Conservation (phyloP, 805 yeast genomes). For the Candida ovalis region DNA sequence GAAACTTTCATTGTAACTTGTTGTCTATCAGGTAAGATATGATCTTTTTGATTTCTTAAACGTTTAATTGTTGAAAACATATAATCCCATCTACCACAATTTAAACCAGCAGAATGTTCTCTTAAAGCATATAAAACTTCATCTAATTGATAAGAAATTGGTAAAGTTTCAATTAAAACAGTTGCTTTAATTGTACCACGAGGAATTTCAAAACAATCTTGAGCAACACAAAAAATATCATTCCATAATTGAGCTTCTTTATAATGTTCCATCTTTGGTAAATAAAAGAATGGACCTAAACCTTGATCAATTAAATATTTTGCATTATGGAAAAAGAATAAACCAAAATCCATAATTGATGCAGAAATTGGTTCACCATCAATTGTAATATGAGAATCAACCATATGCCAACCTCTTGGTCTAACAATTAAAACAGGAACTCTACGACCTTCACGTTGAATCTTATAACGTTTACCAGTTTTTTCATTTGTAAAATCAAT, state of each 20-base stretch:
- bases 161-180: slow-evolving; percentile 77
- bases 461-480: slow-evolving; percentile 38
- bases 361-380: slow-evolving; percentile 78
- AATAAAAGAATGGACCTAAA: slow-evolving; percentile 75
- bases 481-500: slow-evolving; percentile 43
- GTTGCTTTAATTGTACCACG: slow-evolving; percentile 82
- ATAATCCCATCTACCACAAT: slow-evolving; percentile 90
- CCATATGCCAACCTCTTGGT: slow-evolving; percentile 89
- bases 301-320: slow-evolving; percentile 56
- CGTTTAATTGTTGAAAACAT: slow-evolving; percentile 78
- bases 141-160: slow-evolving; percentile 84
- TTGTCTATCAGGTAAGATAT: slow-evolving; percentile 73
- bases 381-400: slow-evolving; percentile 63
- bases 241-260: slow-evolving; percentile 82
- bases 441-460: slow-evolving; percentile 46
- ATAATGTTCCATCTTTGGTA: slow-evolving; percentile 86
- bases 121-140: slow-evolving; percentile 76
- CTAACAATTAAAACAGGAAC: slow-evolving; percentile 77
- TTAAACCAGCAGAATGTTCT: slow-evolving; percentile 74
- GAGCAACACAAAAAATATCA: slow-evolving; percentile 71
- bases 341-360: slow-evolving; percentile 74
- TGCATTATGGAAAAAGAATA: slow-evolving; percentile 76
- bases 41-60: slow-evolving; percentile 62
- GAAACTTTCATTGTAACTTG: slow-evolving; percentile 79
- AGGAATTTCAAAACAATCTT: slow-evolving; percentile 62